These are phyloP conservation scores for Colletotrichum paranaense DNA, from an alignment of 2,329 filamentous ascomycete genomes.

Conservation along the genomic window DNA sequence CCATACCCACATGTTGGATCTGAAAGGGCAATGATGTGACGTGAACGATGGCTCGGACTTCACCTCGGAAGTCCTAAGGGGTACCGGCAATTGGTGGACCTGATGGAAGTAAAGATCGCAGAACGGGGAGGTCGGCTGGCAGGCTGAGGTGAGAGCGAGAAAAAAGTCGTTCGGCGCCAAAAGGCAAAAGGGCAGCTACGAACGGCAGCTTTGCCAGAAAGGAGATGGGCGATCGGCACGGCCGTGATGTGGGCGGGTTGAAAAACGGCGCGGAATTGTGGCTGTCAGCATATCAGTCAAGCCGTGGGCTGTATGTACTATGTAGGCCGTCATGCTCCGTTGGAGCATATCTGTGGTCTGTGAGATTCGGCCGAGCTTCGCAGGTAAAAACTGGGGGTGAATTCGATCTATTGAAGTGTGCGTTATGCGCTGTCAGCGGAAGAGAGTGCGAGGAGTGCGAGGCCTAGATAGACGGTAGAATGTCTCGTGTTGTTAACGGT, in stretches of 20 bases:
- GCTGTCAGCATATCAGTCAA: slow-evolving; percentile 8
- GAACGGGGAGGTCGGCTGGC: not conserved
- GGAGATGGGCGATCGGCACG: not conserved
- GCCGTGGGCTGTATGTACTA: not conserved
- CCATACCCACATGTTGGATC: not conserved
- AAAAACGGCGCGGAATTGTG: not conserved
- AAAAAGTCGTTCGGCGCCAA: not conserved
- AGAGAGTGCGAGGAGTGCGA: not conserved
- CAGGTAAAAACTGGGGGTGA: not conserved
- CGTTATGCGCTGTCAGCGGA: slow-evolving; percentile 20
- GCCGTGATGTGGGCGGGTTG: slow-evolving; percentile 4
- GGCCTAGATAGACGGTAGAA: not conserved
- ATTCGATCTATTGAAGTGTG: not conserved
- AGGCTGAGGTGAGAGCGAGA: slow-evolving; percentile 15
- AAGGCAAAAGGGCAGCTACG: not conserved
- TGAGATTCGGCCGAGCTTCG: slow-evolving; percentile 11
- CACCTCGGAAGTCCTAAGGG: slow-evolving; percentile 21
- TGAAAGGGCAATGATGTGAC: slow-evolving; percentile 4
- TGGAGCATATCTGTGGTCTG: not conserved
- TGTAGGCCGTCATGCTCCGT: not conserved
- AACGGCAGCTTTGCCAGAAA: not conserved
- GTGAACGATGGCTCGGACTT: slow-evolving; percentile 7
- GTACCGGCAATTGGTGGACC: not conserved
- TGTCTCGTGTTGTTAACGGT: not conserved
- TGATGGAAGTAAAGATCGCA: not conserved